These are phyloP conservation scores for Aspergillus sergii DNA, from an alignment of 2,329 filamentous ascomycete species.

Conservation along the genomic window DNA sequence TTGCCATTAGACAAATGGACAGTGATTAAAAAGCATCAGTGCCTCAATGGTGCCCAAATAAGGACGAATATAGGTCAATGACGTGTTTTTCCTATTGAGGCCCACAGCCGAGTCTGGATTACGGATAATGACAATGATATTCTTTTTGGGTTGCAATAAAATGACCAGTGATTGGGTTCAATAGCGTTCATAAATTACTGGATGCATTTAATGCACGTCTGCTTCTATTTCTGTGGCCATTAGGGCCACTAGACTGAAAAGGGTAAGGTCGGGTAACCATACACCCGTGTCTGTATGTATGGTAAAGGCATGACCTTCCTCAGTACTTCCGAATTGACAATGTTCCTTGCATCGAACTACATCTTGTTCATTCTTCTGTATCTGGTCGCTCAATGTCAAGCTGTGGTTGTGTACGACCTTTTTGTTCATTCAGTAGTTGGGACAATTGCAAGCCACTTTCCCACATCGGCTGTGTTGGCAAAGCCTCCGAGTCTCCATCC, in stretches of 20 bases:
- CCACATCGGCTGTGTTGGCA: conserved; percentile 2
- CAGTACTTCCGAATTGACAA: background rate
- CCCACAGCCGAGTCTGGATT: background rate
- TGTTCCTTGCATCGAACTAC: background rate
- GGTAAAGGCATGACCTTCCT: background rate
- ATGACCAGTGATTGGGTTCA: background rate
- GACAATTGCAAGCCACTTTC: background rate
- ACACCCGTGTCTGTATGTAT: background rate
- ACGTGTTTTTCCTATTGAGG: background rate
- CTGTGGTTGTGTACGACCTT: background rate
- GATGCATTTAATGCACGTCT: background rate
- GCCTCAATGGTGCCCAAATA: background rate
- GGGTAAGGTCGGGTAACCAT: background rate
- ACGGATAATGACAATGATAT: background rate
- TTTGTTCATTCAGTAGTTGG: background rate
- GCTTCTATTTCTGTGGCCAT: background rate
- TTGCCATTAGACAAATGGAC: background rate
- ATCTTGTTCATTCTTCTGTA: background rate
- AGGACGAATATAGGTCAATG: background rate
- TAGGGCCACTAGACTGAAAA: background rate
- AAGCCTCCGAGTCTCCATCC: conserved; percentile 4
- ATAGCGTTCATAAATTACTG: background rate
- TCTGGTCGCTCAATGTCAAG: background rate
- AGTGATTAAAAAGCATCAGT: background rate
- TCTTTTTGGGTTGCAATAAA: background rate